phyloP scores from a whole-genome alignment of 306 rosid genomes.

The Sicyos baderoa region DNA sequence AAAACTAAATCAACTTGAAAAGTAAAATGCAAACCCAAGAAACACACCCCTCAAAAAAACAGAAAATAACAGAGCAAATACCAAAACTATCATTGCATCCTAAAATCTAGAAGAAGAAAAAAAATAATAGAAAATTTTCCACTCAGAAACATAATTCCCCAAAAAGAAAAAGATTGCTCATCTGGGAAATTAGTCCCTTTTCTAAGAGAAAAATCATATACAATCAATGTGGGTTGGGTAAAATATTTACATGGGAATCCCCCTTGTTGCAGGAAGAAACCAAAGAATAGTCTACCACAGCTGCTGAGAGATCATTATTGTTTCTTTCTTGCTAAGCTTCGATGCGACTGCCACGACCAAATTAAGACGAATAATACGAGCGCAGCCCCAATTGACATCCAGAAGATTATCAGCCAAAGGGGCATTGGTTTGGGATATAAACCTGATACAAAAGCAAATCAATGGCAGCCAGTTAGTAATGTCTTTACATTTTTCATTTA shows the following conservation, averaged over 20 bases:
- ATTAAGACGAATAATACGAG: slow-evolving; percentile 43
- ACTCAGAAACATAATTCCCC: background rate
- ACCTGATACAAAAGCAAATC: slow-evolving; percentile 34
- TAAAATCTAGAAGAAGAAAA: slow-evolving; percentile 27
- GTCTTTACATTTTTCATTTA: background rate
- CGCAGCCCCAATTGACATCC: slow-evolving; percentile 50
- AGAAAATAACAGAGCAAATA: slow-evolving; percentile 4
- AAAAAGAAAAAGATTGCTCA: slow-evolving; percentile 7
- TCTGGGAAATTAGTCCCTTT: slow-evolving; percentile 47
- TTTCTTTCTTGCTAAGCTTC: slow-evolving; percentile 59
- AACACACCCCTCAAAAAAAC: background rate
- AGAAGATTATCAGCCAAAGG: slow-evolving; percentile 61
- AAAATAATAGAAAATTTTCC: slow-evolving; percentile 30
- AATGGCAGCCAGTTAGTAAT: slow-evolving; percentile 5
- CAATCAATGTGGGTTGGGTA: slow-evolving; percentile 38
- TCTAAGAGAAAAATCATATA: slow-evolving; percentile 56
- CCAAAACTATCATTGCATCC: slow-evolving; percentile 29
- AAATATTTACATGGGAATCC: slow-evolving; percentile 62
- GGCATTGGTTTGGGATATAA: slow-evolving; percentile 91
- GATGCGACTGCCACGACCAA: slow-evolving; percentile 83
- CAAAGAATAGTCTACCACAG: slow-evolving; percentile 45
- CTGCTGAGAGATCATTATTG: slow-evolving; percentile 36
- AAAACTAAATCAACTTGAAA: background rate
- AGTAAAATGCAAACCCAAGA: slow-evolving; percentile 1
- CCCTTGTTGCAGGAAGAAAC: slow-evolving; percentile 45